Evolutionary conservation across 768 basidiomycete species (phyloP).

Genomic region (Erythrobasidium yunnanense): DNA sequence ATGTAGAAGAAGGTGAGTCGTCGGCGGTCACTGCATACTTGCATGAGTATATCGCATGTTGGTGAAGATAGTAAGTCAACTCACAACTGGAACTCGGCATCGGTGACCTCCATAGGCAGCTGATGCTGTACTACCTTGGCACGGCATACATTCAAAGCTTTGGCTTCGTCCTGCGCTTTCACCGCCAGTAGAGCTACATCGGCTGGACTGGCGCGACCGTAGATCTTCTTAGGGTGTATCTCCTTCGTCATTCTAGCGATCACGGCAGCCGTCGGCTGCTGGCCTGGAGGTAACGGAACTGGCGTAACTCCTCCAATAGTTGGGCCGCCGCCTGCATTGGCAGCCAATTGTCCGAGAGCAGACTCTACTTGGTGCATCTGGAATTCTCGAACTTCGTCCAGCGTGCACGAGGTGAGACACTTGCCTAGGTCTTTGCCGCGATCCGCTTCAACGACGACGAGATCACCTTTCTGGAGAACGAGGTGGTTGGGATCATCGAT

Average conservation of each 20-base stretch:
- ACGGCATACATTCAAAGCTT: constrained; percentile 81
- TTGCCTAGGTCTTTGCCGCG: constrained; percentile 85
- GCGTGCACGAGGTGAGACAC: constrained; percentile 39
- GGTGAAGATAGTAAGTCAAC: constrained; percentile 38
- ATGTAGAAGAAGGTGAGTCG: constrained; percentile 97
- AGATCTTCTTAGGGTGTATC: constrained; percentile 93
- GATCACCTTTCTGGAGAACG: constrained; percentile 67
- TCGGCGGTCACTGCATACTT: constrained; percentile 68
- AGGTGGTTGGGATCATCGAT: constrained; percentile 54
- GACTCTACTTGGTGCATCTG: constrained; percentile 65
- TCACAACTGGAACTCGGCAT: constrained; percentile 96
- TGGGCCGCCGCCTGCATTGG: constrained; percentile 5
- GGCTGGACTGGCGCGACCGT: constrained; percentile 67
- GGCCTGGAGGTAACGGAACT: constrained; percentile 22
- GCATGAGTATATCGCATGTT: background rate
- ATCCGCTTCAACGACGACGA: constrained; percentile 95
- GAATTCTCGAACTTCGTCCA: constrained; percentile 80
- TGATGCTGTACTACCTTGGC: constrained; percentile 87
- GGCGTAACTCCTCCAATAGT: constrained; percentile 2
- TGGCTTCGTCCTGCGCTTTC: constrained; percentile 81
- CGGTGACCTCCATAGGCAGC: constrained; percentile 94
- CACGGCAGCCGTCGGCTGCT: background rate
- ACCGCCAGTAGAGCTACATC: constrained; percentile 72
- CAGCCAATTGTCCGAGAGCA: constrained; percentile 37
- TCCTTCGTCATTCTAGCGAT: constrained; percentile 59